A percentile compares a stretch with the other conserved stretches of the same genome.
Conservation (phyloP, 2,329 filamentous ascomycete genomes). For the Bimuria novae-zelandiae region DNA sequence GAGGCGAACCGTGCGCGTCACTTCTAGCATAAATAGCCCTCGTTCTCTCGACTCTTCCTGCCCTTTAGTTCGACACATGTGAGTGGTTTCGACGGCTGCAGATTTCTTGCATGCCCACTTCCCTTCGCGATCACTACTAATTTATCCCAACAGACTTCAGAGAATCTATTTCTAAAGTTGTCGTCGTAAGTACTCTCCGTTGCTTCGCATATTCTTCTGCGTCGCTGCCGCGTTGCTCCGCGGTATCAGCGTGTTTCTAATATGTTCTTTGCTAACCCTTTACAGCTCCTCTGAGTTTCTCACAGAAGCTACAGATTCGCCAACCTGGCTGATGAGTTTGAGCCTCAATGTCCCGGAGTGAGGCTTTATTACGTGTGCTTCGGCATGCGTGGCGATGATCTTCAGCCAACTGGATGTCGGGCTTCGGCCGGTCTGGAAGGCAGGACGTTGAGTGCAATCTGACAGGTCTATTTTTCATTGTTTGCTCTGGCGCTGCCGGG, state of each 20-base stretch:
- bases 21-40: not conserved
- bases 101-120: too few relatives aligned
- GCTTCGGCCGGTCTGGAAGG: conserved; percentile 76
- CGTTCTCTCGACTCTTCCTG: too few relatives aligned
- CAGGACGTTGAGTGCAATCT: conserved; percentile 84
- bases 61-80: too few relatives aligned
- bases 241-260: too few relatives aligned
- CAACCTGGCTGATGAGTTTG: conserved; percentile 87
- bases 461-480: conserved; percentile 65
- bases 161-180: conserved; percentile 85
- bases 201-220: not conserved
- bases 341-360: conserved; percentile 91
- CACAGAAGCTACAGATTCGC: conserved; percentile 87
- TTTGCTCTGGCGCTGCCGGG: conserved; percentile 36
- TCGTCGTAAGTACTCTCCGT: conserved; percentile 58
- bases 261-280: not conserved
- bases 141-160: conserved; percentile 24
- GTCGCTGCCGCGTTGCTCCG: too few relatives aligned
- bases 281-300: conserved; percentile 80
- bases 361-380: conserved; percentile 68
- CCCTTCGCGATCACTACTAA: not conserved
- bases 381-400: conserved; percentile 96
- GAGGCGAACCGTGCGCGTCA: not conserved
- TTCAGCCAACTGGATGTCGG: conserved; percentile 73
- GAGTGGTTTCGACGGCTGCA: too few relatives aligned